Conservation (phyloP, 2,329 filamentous ascomycete genomes). For the Ophiostoma fasciatum region DNA sequence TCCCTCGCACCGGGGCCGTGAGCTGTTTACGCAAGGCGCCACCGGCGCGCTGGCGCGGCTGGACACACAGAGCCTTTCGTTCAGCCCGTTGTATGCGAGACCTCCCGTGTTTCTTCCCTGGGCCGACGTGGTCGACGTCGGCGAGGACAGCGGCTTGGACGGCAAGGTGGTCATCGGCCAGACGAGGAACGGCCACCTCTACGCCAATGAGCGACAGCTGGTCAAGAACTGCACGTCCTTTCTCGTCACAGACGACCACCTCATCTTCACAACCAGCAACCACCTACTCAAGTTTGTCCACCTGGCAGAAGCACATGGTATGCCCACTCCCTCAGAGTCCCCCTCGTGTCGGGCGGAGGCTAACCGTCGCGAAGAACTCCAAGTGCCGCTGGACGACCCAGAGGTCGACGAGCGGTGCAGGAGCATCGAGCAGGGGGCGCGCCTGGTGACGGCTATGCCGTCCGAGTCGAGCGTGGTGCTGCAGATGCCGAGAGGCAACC, state of each 20-base stretch:
- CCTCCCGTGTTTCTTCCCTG: constrained; percentile 36
- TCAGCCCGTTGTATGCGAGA: constrained; percentile 19
- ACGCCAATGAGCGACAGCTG: constrained; percentile 58
- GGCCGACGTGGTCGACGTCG: constrained; percentile 29
- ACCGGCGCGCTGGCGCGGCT: constrained; percentile 30
- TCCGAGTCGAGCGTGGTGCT: constrained; percentile 73
- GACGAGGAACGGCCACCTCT: constrained; percentile 62
- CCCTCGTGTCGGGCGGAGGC: too few species aligned
- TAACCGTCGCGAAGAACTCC: constrained; percentile 42
- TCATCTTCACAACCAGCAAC: constrained; percentile 84
- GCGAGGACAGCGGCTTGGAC: constrained; percentile 20
- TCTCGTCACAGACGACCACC: constrained; percentile 60
- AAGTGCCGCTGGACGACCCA: constrained; percentile 74
- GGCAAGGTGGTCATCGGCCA: constrained; percentile 42
- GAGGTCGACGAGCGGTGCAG: constrained; percentile 86
- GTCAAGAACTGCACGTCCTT: constrained; percentile 90
- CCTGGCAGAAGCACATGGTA: constrained; percentile 51
- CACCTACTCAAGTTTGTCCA: constrained; percentile 93
- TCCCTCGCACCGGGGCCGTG: constrained; percentile 15
- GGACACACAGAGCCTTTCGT: constrained; percentile 12
- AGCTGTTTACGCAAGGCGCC: constrained; percentile 29
- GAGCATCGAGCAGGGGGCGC: constrained; percentile 78
- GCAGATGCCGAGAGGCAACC: constrained; percentile 90
- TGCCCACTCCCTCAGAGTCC: too few species aligned
- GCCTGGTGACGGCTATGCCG: constrained; percentile 77